These are phyloP conservation scores for Neofusicoccum ribis DNA, from an alignment of 2,329 filamentous ascomycete genomes.

Conservation along the genomic window DNA sequence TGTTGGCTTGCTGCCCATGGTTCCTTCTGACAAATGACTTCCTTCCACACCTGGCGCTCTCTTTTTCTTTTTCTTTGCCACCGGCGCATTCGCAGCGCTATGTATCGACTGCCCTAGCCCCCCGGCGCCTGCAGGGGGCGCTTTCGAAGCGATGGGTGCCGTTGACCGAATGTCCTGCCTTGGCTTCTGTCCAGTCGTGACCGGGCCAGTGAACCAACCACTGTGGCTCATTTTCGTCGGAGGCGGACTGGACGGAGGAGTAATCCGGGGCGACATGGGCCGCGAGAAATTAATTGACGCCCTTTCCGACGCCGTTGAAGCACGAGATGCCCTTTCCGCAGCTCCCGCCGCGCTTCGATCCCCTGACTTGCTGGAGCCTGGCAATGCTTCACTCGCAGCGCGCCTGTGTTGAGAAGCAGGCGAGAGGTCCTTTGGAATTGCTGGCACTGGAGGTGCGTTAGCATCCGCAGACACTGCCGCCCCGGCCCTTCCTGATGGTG, in stretches of 20 bases:
- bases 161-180: constrained; percentile 22
- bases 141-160: constrained; percentile 27
- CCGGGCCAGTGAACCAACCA: constrained; percentile 43
- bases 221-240: constrained; percentile 24
- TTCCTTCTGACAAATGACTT: constrained; percentile 50
- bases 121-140: constrained; percentile 26
- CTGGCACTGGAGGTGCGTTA: constrained; percentile 72
- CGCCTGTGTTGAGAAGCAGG: constrained; percentile 33
- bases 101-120: constrained; percentile 35
- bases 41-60: constrained; percentile 38
- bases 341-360: constrained; percentile 38
- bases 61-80: constrained; percentile 44
- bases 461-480: constrained; percentile 18
- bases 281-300: constrained; percentile 56
- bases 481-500: constrained; percentile 38
- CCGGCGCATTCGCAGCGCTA: constrained; percentile 39
- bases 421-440: constrained; percentile 59
- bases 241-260: constrained; percentile 21
- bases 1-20: constrained; percentile 51
- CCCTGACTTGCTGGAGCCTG: constrained; percentile 39
- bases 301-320: constrained; percentile 46
- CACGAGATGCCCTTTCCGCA: constrained; percentile 28
- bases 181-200: constrained; percentile 26
- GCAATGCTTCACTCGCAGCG: constrained; percentile 54
- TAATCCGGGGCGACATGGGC: constrained; percentile 51